A percentile compares a stretch with the other conserved stretches of the same genome.
Conservation (phyloP, 164 flowering plant genomes). For the Magnolia changhungtana region DNA sequence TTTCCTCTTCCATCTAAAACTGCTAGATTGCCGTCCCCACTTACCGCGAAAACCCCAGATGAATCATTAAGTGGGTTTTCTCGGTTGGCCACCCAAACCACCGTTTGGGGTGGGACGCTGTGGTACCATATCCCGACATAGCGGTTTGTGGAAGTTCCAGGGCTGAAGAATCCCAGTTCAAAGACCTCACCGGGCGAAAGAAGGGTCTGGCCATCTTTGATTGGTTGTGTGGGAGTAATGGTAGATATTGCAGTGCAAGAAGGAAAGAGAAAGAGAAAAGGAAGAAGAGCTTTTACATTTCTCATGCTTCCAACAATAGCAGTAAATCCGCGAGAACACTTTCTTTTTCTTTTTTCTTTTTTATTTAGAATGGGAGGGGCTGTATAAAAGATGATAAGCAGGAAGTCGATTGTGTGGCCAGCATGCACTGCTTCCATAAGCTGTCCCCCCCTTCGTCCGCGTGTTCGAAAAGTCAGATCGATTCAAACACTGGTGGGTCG, state of each 20-base stretch:
- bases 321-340: too few relatives aligned
- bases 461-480: too few relatives aligned
- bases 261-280: neutral
- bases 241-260: neutral
- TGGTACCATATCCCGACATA: constrained; percentile 1
- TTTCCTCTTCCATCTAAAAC: neutral
- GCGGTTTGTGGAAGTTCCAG: neutral
- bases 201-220: neutral
- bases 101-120: neutral
- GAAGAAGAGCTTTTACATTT: neutral
- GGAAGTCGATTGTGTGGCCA: too few relatives aligned
- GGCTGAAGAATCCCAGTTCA: neutral
- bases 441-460: too few relatives aligned
- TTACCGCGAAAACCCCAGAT: neutral
- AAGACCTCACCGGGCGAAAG: neutral
- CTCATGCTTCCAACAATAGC: neutral
- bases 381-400: too few relatives aligned
- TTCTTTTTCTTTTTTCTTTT: too few relatives aligned
- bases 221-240: neutral
- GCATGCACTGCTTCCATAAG: too few relatives aligned
- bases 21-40: constrained; percentile 2
- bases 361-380: too few relatives aligned
- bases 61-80: neutral
- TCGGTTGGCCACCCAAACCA: constrained; percentile 13
- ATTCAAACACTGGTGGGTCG: too few relatives aligned